phyloP scores from a whole-genome alignment of 164 flowering plant genomes.

The Sextonia rubra region DNA sequence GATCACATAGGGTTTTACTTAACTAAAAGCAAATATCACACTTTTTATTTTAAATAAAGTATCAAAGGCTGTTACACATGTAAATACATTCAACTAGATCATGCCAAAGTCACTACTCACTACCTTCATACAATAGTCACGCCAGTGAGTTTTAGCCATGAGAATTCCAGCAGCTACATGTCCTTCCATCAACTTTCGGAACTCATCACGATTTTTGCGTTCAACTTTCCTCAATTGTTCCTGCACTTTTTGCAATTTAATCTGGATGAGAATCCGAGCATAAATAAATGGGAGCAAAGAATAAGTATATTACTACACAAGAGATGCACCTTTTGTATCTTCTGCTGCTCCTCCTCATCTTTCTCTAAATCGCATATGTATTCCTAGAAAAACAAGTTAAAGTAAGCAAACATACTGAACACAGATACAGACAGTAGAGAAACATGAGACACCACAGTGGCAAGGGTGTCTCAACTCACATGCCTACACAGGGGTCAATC shows the following conservation, averaged over 20 bases:
- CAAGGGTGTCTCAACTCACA: background rate
- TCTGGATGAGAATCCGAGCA: background rate
- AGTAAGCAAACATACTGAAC: conserved; percentile 11
- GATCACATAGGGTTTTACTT: background rate
- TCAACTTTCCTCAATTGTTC: conserved; percentile 78
- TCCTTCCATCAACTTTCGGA: conserved; percentile 84
- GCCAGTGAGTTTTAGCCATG: conserved; percentile 86
- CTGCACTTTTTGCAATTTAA: conserved; percentile 26
- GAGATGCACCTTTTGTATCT: conserved; percentile 68
- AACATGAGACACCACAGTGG: background rate
- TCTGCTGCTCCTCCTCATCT: conserved; percentile 93
- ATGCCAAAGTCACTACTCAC: background rate
- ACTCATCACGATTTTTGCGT: conserved; percentile 90
- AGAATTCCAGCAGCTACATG: conserved; percentile 70
- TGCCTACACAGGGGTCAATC: background rate
- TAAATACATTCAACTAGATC: background rate
- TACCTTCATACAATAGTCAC: conserved; percentile 91
- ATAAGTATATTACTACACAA: background rate
- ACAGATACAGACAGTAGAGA: background rate
- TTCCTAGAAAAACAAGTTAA: conserved; percentile 46
- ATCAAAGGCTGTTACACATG: too few relatives aligned
- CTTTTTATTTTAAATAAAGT: background rate
- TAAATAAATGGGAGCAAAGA: background rate
- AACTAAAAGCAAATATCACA: background rate
- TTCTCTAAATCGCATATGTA: conserved; percentile 82